Conservation (phyloP, 1,284 basidiomycete genomes). For the Sporisorium exsertum region DNA sequence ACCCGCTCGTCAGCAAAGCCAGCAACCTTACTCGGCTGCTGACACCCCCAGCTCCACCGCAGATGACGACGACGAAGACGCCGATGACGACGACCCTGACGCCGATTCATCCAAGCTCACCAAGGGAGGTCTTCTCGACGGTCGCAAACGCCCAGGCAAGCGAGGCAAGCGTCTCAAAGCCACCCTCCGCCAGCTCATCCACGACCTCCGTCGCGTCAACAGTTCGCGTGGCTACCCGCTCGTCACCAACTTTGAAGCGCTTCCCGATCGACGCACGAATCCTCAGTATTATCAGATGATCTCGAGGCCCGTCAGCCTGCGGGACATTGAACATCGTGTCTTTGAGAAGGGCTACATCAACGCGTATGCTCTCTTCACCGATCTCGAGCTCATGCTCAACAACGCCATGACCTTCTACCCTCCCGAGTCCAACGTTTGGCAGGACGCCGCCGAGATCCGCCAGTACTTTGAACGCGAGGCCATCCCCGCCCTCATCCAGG, state of each 20-base stretch:
- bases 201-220: slow-evolving; percentile 42
- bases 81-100: slow-evolving; percentile 23
- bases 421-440: slow-evolving; percentile 55
- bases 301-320: slow-evolving; percentile 56
- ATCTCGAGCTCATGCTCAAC: slow-evolving; percentile 64
- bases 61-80: slow-evolving; percentile 43
- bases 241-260: slow-evolving; percentile 56
- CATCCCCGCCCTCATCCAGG: slow-evolving; percentile 60
- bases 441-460: slow-evolving; percentile 60
- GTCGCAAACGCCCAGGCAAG: slow-evolving; percentile 53
- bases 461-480: slow-evolving; percentile 58
- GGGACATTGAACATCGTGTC: slow-evolving; percentile 57
- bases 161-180: slow-evolving; percentile 64
- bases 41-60: slow-evolving; percentile 34
- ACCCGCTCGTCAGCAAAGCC: slow-evolving; percentile 29
- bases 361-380: slow-evolving; percentile 57
- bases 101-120: slow-evolving; percentile 40
- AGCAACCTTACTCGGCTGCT: slow-evolving; percentile 28
- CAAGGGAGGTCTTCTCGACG: slow-evolving; percentile 45
- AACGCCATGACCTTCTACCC: slow-evolving; percentile 67
- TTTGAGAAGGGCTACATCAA: slow-evolving; percentile 61
- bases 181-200: slow-evolving; percentile 57
- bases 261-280: slow-evolving; percentile 57
- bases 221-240: slow-evolving; percentile 45
- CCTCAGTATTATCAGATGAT: slow-evolving; percentile 68